phyloP scores from a whole-genome alignment of 257 asterid genomes.

The Fraxinus americana region DNA sequence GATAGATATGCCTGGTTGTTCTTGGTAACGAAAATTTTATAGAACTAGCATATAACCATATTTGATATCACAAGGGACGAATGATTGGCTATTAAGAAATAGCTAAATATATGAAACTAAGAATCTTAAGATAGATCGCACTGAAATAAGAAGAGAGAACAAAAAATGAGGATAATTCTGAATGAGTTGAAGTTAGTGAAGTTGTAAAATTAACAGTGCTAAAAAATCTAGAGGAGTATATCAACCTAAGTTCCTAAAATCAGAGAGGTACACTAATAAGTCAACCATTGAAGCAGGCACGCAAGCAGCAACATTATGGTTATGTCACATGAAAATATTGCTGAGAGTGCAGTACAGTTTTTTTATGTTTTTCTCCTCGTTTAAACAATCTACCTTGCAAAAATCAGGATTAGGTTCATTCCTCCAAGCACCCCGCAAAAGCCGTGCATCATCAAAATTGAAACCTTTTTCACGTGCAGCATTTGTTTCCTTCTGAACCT shows the following conservation, averaged over 20 bases:
- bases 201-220: background rate
- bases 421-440: conserved; percentile 97
- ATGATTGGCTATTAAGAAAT: background rate
- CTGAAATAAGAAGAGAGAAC: background rate
- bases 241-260: background rate
- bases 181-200: background rate
- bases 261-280: background rate
- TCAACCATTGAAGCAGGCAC: conserved; percentile 1
- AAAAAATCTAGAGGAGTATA: background rate
- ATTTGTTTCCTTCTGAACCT: conserved; percentile 65
- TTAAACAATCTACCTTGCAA: conserved; percentile 71
- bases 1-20: background rate
- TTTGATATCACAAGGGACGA: background rate
- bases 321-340: conserved; percentile 2
- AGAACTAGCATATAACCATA: background rate
- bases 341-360: background rate
- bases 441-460: conserved; percentile 88
- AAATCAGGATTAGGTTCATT: conserved; percentile 93
- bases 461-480: conserved; percentile 85
- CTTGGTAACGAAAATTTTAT: background rate
- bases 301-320: conserved; percentile 7
- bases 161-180: background rate
- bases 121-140: background rate
- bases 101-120: background rate
- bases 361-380: conserved; percentile 4